Evolutionary conservation across 345 rosid genomes (phyloP).

Genomic region (Aquilaria sinensis): DNA sequence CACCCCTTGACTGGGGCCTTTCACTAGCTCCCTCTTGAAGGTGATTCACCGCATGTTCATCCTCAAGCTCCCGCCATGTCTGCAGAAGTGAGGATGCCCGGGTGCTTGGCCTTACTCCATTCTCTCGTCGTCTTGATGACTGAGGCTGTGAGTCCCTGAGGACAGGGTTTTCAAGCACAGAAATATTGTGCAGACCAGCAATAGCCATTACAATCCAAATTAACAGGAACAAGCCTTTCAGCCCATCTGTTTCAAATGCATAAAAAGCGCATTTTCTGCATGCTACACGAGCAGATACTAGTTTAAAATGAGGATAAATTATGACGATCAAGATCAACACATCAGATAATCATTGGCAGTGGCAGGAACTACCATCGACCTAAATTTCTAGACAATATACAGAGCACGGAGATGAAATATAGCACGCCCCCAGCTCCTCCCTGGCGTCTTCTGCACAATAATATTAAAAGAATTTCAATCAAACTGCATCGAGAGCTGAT

Average conservation of each 20-base stretch:
- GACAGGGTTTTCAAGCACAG: conserved; percentile 66
- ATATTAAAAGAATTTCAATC: too few species aligned
- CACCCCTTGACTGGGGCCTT: conserved; percentile 40
- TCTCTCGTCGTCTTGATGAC: conserved; percentile 38
- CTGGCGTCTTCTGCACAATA: too few species aligned
- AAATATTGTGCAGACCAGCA: conserved; percentile 75
- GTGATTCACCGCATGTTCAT: conserved; percentile 68
- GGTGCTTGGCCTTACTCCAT: conserved; percentile 55
- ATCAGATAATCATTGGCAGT: conserved; percentile 14
- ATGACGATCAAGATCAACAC: conserved; percentile 18
- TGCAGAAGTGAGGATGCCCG: conserved; percentile 70
- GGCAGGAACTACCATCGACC: conserved; percentile 15
- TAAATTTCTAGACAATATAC: conserved; percentile 18
- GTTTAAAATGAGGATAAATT: conserved; percentile 13
- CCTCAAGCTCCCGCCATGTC: conserved; percentile 92
- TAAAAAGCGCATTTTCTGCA: conserved; percentile 26
- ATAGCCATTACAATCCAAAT: conserved; percentile 52
- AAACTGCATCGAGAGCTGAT: too few species aligned
- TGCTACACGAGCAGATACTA: conserved; percentile 26
- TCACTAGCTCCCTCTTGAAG: conserved; percentile 47
- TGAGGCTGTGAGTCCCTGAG: conserved; percentile 63
- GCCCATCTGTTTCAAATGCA: conserved; percentile 39
- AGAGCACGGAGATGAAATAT: conserved; percentile 4
- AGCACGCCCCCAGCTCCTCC: background rate
- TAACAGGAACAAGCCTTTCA: conserved; percentile 19